Evolutionary conservation across 768 basidiomycete species (phyloP).

Genomic region (Tylopilus sp.): DNA sequence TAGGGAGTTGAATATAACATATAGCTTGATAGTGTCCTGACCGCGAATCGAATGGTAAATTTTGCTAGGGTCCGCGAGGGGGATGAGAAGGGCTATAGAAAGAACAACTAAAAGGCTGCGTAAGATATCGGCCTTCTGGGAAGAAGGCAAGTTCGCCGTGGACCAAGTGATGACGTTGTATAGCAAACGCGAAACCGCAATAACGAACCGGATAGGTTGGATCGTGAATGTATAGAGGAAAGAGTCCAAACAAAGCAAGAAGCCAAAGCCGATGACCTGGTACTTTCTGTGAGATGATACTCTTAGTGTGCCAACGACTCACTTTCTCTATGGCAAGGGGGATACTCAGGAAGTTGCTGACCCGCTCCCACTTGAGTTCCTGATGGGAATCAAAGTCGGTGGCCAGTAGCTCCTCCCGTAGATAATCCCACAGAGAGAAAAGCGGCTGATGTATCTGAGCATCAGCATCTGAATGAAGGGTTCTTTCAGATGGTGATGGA

Average conservation of each 20-base stretch:
- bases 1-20: constrained; percentile 97
- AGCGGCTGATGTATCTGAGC: constrained; percentile 37
- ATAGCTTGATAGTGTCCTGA: constrained; percentile 97
- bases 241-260: constrained; percentile 90
- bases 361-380: constrained; percentile 92
- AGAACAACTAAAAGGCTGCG: constrained; percentile 70
- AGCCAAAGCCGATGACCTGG: constrained; percentile 90
- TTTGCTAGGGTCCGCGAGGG: constrained; percentile 92
- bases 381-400: constrained; percentile 96
- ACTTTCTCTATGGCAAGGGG: constrained; percentile 95
- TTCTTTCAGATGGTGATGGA: constrained; percentile 20
- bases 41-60: constrained; percentile 98
- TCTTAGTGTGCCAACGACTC: constrained; percentile 5
- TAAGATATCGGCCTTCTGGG: constrained; percentile 93
- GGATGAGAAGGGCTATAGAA: constrained; percentile 71
- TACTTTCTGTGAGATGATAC: constrained; percentile 3
- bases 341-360: constrained; percentile 92
- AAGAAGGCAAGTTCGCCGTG: constrained; percentile 63
- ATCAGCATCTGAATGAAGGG: constrained; percentile 13
- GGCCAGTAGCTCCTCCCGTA: constrained; percentile 81
- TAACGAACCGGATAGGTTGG: constrained; percentile 80
- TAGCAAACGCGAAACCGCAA: constrained; percentile 59
- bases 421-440: constrained; percentile 90
- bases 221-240: constrained; percentile 98
- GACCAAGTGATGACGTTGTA: constrained; percentile 47